Percentiles rank a stretch among this genome's conserved stretches.
Conservation (phyloP, 257 asterid species). For the Solanum rostratum region DNA sequence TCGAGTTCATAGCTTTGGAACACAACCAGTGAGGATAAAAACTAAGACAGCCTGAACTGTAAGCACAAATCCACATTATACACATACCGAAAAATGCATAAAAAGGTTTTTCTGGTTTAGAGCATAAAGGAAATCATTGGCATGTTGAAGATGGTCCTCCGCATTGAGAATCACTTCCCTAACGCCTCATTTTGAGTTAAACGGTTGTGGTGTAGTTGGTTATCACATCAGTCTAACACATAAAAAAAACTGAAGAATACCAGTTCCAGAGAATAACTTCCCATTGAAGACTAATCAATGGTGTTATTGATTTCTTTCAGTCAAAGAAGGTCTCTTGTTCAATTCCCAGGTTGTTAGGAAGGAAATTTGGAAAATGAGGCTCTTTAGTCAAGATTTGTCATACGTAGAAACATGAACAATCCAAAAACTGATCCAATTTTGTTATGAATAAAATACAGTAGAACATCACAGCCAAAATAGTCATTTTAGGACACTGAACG, state of each 20-base stretch:
- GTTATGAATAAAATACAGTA: too few species aligned
- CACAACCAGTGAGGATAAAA: not conserved
- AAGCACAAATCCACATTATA: not conserved
- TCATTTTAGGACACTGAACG: too few species aligned
- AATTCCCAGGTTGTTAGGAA: not conserved
- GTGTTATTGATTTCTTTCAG: not conserved
- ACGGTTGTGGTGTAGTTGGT: constrained; percentile 55
- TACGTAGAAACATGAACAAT: too few species aligned
- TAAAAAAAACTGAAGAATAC: not conserved
- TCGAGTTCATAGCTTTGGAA: not conserved
- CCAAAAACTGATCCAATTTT: too few species aligned
- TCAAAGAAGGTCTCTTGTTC: not conserved
- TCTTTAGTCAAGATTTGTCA: too few species aligned
- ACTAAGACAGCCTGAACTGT: not conserved
- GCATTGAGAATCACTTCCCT: not conserved
- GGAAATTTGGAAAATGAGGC: not conserved
- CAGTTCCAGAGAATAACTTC: not conserved
- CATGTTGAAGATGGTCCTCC: not conserved
- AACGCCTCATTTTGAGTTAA: not conserved
- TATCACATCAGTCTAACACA: constrained; percentile 84
- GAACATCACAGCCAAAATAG: too few species aligned
- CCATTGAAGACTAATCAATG: not conserved
- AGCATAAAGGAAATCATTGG: constrained; percentile 7
- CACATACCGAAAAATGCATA: not conserved
- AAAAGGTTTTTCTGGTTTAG: not conserved